Evolutionary conservation across 306 rosid genomes (phyloP).

Genomic region (Dryas octopetala): DNA sequence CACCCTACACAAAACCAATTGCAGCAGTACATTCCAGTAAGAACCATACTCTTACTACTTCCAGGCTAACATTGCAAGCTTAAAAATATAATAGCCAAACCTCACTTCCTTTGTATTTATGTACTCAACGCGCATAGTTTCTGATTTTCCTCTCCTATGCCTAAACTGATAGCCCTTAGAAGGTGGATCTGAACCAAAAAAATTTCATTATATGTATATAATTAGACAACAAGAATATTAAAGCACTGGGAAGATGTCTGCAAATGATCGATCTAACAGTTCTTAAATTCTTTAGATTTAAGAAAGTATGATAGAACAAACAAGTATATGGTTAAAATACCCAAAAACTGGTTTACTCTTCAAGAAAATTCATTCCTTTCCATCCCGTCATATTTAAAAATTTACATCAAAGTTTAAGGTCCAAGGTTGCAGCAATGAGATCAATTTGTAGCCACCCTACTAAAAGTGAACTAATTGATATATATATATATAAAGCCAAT

Average conservation of each 20-base stretch:
- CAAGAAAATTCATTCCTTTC: neutral
- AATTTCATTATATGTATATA: slow-evolving; percentile 19
- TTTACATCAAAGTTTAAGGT: neutral
- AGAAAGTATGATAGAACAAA: neutral
- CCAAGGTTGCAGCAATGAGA: neutral
- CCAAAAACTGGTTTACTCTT: neutral
- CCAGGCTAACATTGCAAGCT: slow-evolving; percentile 18
- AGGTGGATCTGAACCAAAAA: slow-evolving; percentile 50
- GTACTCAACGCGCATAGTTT: slow-evolving; percentile 91
- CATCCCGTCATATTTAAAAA: neutral
- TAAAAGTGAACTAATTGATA: neutral
- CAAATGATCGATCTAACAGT: neutral
- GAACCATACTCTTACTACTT: slow-evolving; percentile 22
- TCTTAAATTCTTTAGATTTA: neutral
- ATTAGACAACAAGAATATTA: neutral
- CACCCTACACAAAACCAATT: slow-evolving; percentile 57
- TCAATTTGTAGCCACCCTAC: neutral
- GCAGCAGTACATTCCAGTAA: slow-evolving; percentile 25
- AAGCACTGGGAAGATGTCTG: too few relatives aligned
- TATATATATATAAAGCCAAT: too few relatives aligned
- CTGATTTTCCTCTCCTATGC: slow-evolving; percentile 94
- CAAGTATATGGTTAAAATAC: neutral
- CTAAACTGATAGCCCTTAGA: slow-evolving; percentile 41
- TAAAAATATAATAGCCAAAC: slow-evolving; percentile 41
- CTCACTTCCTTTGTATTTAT: slow-evolving; percentile 88